Conservation (phyloP, 2,329 filamentous ascomycete species). For the Truncatella angustata region DNA sequence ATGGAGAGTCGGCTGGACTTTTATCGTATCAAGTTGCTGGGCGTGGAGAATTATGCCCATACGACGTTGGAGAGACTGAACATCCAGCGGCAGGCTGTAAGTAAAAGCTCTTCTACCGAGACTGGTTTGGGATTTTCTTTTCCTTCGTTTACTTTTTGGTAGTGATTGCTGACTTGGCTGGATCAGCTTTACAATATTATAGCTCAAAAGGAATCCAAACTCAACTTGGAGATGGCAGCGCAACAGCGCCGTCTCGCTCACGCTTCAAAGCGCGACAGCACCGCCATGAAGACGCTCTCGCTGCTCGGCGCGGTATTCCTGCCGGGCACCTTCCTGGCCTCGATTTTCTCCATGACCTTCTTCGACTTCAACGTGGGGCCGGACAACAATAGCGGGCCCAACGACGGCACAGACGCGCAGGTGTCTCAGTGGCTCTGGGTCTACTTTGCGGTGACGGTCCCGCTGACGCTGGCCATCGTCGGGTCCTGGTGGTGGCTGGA, state of each 20-base stretch:
- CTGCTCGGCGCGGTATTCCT: slow-evolving; percentile 63
- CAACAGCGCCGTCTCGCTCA: slow-evolving; percentile 59
- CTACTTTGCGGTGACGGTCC: slow-evolving; percentile 61
- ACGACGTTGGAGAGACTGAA: slow-evolving; percentile 60
- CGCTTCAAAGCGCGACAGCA: slow-evolving; percentile 60
- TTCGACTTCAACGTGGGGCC: slow-evolving; percentile 61
- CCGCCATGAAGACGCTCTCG: slow-evolving; percentile 64
- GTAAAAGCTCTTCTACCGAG: slow-evolving; percentile 20
- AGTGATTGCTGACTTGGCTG: too few species aligned
- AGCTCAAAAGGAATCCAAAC: slow-evolving; percentile 61
- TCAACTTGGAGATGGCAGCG: slow-evolving; percentile 62
- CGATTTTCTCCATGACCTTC: slow-evolving; percentile 65
- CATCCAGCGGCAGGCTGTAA: slow-evolving; percentile 59
- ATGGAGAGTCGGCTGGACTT: slow-evolving; percentile 57
- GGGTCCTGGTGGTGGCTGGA: slow-evolving; percentile 55
- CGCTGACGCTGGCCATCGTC: slow-evolving; percentile 55
- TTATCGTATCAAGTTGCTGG: slow-evolving; percentile 58
- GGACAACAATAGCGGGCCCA: slow-evolving; percentile 25
- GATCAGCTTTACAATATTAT: slow-evolving; percentile 66
- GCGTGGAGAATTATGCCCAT: slow-evolving; percentile 61
- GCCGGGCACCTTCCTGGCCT: slow-evolving; percentile 61
- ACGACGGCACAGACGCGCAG: slow-evolving; percentile 35
- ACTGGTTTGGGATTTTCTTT: background rate
- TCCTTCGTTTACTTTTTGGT: too few species aligned
- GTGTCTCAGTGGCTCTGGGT: slow-evolving; percentile 58